A percentile compares a stretch with the other conserved stretches of the same genome.
Conservation (phyloP, 257 asterid genomes). For the Plectranthus barbatus region DNA sequence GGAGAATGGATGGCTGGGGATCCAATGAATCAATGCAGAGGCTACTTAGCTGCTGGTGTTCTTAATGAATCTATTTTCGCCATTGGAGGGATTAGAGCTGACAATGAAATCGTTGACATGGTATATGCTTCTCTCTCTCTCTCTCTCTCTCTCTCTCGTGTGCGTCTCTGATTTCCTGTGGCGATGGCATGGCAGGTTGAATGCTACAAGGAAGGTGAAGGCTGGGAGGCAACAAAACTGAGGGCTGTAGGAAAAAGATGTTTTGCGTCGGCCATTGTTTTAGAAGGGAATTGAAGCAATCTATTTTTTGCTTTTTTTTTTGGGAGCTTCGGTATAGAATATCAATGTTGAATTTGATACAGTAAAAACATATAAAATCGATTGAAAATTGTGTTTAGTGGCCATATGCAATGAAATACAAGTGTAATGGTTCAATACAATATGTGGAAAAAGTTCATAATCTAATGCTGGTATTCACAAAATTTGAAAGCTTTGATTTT, state of each 20-base stretch:
- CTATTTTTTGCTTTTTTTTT: background rate
- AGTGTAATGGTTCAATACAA: no score
- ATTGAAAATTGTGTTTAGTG: no score
- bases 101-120: slow-evolving; percentile 30
- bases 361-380: no score
- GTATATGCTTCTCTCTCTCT: slow-evolving; percentile 17
- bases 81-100: slow-evolving; percentile 51
- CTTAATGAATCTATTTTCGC: slow-evolving; percentile 47
- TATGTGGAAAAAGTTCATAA: no score
- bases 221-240: slow-evolving; percentile 50
- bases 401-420: no score
- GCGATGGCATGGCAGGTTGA: slow-evolving; percentile 49
- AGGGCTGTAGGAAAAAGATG: slow-evolving; percentile 50
- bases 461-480: no score
- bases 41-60: slow-evolving; percentile 52
- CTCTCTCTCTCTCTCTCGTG: background rate
- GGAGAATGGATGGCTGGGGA: slow-evolving; percentile 45
- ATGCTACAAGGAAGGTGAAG: slow-evolving; percentile 61
- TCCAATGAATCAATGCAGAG: slow-evolving; percentile 58
- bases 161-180: background rate
- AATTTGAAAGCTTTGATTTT: no score
- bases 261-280: slow-evolving; percentile 59
- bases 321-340: no score
- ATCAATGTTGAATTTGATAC: no score
- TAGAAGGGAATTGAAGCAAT: slow-evolving; percentile 25